A percentile compares a stretch with the other conserved stretches of the same genome.
Conservation (phyloP, 306 rosid species). For the Glycyrrhiza uralensis region DNA sequence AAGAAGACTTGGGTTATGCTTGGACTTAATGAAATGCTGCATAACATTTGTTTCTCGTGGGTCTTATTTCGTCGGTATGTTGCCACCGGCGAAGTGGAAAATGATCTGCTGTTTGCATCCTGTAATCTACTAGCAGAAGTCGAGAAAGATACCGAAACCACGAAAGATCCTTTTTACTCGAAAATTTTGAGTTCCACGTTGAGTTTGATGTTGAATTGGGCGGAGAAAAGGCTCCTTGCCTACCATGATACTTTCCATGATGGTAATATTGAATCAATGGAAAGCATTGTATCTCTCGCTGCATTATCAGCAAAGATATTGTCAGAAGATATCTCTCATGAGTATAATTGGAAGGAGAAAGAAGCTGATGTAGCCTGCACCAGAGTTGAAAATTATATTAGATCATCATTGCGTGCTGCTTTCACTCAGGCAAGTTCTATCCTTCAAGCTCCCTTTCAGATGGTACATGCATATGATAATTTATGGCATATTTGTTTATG, state of each 20-base stretch:
- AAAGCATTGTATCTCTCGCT: slow-evolving; percentile 65
- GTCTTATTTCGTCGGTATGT: slow-evolving; percentile 76
- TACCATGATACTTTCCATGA: slow-evolving; percentile 65
- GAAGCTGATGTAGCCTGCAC: slow-evolving; percentile 44
- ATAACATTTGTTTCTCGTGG: slow-evolving; percentile 84
- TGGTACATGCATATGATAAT: not conserved
- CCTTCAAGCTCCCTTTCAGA: slow-evolving; percentile 18
- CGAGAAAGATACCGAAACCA: slow-evolving; percentile 55
- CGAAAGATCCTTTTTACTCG: slow-evolving; percentile 49
- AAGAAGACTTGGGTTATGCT: slow-evolving; percentile 94
- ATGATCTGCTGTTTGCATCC: slow-evolving; percentile 80
- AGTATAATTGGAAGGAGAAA: slow-evolving; percentile 43
- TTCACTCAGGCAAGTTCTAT: slow-evolving; percentile 79
- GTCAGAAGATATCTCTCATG: slow-evolving; percentile 51
- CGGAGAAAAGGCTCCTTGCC: slow-evolving; percentile 77
- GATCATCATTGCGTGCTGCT: slow-evolving; percentile 73
- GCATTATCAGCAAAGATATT: slow-evolving; percentile 67
- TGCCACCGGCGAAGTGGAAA: slow-evolving; percentile 67
- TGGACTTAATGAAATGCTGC: slow-evolving; percentile 77
- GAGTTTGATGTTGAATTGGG: slow-evolving; percentile 62
- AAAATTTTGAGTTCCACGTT: slow-evolving; percentile 50
- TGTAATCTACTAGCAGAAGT: slow-evolving; percentile 69
- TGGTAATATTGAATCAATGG: slow-evolving; percentile 73
- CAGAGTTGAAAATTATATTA: slow-evolving; percentile 69
- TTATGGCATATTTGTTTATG: slow-evolving; percentile 22